Base-by-base conservation (phyloP, 1,139 yeast genomes). In the Geotrichum siamense region DNA sequence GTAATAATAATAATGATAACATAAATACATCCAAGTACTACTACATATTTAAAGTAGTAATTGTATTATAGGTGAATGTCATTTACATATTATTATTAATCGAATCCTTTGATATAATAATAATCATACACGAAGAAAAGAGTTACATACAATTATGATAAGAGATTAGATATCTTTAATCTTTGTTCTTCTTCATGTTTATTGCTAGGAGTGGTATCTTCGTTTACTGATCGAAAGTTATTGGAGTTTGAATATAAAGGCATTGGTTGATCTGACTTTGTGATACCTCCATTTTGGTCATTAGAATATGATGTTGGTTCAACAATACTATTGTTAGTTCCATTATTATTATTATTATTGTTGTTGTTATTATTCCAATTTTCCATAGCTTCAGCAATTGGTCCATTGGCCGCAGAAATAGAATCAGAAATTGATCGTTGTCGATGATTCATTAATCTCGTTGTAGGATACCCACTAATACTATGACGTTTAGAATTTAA, bases 121-220 rank as follows among this genome's bases (percentile, higher is more conserved):
- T n/a, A n/a, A n/a, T n/a, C n/a, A n/a, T n/a, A n/a, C n/a, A n/a
- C n/a, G n/a, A n/a, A n/a, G n/a, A n/a, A n/a, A n/a, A n/a, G n/a
- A n/a, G n/a, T n/a, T n/a, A n/a, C n/a, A n/a, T n/a, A n/a, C n/a
- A n/a, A 23, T 48, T 41, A 56, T 19, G 59, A 55, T 16, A 56
- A 49, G 27, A 56, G 52, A 39, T 52, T 56, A 12, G 57, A 54
- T 13, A 56, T 56, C 48, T 51, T 50, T 33, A 56, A 50, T 46
- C 53, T 55, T 35, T 39, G 38, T 20, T 48, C 54, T 28, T 39
- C 38, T 21, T 35, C 29, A 21, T 20, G 36, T n/a, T n/a, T n/a
- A 17, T 32, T 20, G 23, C 21, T 20, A 32, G 26, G 6, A 23
- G 10, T 23, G 26, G 26, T 6, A 8, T 8, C 6, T 23, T 23